A percentile compares a stretch with the other conserved stretches of the same genome.
Evolutionary conservation across 352 stramenopile genomes (phyloP).

Genomic region (Globisporangium barbulae): DNA sequence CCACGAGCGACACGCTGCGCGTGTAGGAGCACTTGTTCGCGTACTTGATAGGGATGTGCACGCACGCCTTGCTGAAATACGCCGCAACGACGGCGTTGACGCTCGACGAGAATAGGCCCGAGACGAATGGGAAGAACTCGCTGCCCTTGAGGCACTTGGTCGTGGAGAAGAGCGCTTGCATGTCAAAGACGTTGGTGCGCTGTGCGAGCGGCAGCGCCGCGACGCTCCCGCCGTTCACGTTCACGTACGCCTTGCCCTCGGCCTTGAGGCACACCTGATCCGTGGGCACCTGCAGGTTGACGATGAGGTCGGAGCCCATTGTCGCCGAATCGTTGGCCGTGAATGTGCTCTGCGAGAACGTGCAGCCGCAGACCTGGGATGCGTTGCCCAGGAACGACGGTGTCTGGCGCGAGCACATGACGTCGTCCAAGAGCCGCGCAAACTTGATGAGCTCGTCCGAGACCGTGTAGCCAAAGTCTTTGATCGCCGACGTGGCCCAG

Average conservation of each 20-base stretch:
- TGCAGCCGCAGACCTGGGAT: conserved; percentile 53
- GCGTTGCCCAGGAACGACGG: conserved; percentile 32
- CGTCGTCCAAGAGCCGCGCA: conserved; percentile 45
- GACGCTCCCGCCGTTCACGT: conserved; percentile 33
- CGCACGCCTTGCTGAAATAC: conserved; percentile 37
- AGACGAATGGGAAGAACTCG: conserved; percentile 36
- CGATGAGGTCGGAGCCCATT: conserved; percentile 31
- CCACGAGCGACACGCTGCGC: conserved; percentile 38
- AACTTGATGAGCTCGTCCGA: conserved; percentile 55
- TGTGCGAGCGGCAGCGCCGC: conserved; percentile 32
- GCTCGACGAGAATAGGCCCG: conserved; percentile 31
- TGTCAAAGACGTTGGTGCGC: conserved; percentile 25
- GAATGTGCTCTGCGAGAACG: conserved; percentile 35
- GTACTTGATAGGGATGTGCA: conserved; percentile 52
- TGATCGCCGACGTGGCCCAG: conserved; percentile 38
- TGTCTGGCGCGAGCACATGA: conserved; percentile 50
- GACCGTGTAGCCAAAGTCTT: conserved; percentile 56
- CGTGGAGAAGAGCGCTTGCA: conserved; percentile 37
- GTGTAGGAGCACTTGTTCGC: conserved; percentile 47
- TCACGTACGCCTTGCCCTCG: conserved; percentile 43
- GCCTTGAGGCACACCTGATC: conserved; percentile 50
- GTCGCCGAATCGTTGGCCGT: conserved; percentile 28
- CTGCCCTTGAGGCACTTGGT: conserved; percentile 36
- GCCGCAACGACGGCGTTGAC: conserved; percentile 27
- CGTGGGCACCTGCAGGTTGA: conserved; percentile 46